Base-by-base conservation (phyloP, 1,284 basidiomycete species). In the Moesziomyces globuligerus region DNA sequence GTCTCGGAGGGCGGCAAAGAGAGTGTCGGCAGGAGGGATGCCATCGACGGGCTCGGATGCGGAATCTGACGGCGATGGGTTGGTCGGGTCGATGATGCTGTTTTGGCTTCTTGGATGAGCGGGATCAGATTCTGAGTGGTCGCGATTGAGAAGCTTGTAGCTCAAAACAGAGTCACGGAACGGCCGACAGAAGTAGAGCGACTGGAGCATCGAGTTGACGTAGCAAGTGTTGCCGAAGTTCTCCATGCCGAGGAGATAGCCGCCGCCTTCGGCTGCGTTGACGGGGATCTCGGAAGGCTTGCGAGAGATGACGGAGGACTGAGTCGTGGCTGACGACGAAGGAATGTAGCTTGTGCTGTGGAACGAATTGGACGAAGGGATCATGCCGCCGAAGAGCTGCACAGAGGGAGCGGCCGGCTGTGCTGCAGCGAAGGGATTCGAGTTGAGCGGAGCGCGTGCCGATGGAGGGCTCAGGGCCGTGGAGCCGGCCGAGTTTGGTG, bases 161-260 rank as follows among this genome's bases (percentile, higher is more conserved):
- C 60, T 64, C 41, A 80, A 86, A 65, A 93, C 84, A 57, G 91
- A 89, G 40, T 91, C 87, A 37, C 91, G 86, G 79, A 93, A 92
- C 0, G 91, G 90, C n/a, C 86, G 83, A 72, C 91, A 92, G 72
- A 90, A 91, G 84, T 97, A 98, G 52, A 98, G 88, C 0, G 95
- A 90, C 83, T 98, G 95, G 10, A 98, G 87, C 25, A 98, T 92
- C 17, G 95, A 98, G 84, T 98, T 98, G 85, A 91, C 94, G 84
- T 98, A 98, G 83, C 79, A 81, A 20, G 79, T 80, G 44, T 81
- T 81, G 34, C 79, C 79, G 49, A 81, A 80, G 59, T 78, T 78
- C 32, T 74, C 67, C 70, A 78, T 70, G n/a, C 76, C 77, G n/a
- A 76, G 66, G 34, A 78, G 50, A 42, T 67, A 66, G 23, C 59